Evolutionary conservation across 1,284 basidiomycete genomes (phyloP).

Genomic region (Cronartium quercuum): DNA sequence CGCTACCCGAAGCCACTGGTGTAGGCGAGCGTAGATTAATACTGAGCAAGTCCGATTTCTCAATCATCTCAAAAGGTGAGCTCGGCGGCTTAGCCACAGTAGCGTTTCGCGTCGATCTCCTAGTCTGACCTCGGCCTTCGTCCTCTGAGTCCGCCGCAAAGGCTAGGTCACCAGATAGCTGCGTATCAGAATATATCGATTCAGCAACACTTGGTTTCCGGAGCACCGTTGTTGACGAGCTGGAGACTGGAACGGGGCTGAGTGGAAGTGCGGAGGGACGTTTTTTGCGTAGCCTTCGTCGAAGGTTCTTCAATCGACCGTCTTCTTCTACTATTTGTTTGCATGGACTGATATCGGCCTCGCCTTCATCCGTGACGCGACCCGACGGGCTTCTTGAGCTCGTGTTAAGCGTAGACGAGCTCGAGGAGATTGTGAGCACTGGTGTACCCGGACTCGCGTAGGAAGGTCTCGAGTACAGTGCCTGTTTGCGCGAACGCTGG

Average conservation of each 20-base stretch:
- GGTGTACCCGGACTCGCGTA: not conserved
- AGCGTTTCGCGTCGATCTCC: not conserved
- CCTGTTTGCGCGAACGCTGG: conserved; percentile 36
- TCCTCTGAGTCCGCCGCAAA: conserved; percentile 38
- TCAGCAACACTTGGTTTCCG: not conserved
- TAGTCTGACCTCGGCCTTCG: conserved; percentile 7
- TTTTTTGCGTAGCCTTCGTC: conserved; percentile 18
- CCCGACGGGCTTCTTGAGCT: not conserved
- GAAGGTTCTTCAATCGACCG: not conserved
- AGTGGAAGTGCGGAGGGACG: conserved; percentile 20
- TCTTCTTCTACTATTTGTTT: not conserved
- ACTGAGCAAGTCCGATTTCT: not conserved
- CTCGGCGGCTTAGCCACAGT: not conserved
- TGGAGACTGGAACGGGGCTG: not conserved
- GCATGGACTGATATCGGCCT: not conserved
- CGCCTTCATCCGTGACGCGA: not conserved
- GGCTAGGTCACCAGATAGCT: conserved; percentile 13
- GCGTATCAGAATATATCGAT: not conserved
- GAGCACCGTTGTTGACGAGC: not conserved
- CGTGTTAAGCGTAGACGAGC: conserved; percentile 23
- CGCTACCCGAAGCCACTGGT: not conserved
- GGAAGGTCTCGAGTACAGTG: conserved; percentile 19
- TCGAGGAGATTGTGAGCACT: conserved; percentile 12
- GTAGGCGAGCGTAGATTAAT: conserved; percentile 2
- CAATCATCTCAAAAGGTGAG: not conserved